These are phyloP conservation scores for Gleditsia sinensis DNA, from an alignment of 306 rosid species.

Conservation along the genomic window DNA sequence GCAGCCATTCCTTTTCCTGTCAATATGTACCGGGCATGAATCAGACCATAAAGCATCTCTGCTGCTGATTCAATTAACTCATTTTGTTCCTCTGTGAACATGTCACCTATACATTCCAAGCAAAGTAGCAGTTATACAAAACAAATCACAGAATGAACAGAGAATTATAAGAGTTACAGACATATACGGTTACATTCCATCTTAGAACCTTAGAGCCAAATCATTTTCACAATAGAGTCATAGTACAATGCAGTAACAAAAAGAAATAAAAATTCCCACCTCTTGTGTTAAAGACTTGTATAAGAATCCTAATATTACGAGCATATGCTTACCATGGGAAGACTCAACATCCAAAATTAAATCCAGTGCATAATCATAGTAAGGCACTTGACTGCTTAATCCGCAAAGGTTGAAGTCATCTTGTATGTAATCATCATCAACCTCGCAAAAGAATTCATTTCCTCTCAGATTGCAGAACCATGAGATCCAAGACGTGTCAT, in stretches of 20 bases:
- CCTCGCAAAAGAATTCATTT: conserved; percentile 95
- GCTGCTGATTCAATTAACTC: conserved; percentile 98
- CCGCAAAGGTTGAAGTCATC: conserved; percentile 96
- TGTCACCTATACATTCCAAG: conserved; percentile 66
- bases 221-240: not conserved
- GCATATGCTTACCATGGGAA: conserved; percentile 74
- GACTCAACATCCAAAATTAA: conserved; percentile 96
- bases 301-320: not conserved
- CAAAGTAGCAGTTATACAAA: not conserved
- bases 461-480: conserved; percentile 99
- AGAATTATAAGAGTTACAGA: not conserved
- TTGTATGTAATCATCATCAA: conserved; percentile 95
- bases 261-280: conserved; percentile 8
- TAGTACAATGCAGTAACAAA: not conserved
- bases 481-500: conserved; percentile 97
- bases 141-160: conserved; percentile 1
- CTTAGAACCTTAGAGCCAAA: not conserved
- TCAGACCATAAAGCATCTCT: conserved; percentile 96
- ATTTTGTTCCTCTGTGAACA: conserved; percentile 97
- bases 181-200: not conserved
- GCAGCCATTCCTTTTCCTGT: conserved; percentile 97
- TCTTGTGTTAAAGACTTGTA: not conserved
- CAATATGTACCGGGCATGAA: conserved; percentile 88
- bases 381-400: conserved; percentile 98
- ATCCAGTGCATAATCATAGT: conserved; percentile 96